Percentiles rank a stretch among this genome's conserved stretches.
These are phyloP conservation scores for Calophaca sinica DNA, from an alignment of 306 rosid genomes.

Conservation along the genomic window DNA sequence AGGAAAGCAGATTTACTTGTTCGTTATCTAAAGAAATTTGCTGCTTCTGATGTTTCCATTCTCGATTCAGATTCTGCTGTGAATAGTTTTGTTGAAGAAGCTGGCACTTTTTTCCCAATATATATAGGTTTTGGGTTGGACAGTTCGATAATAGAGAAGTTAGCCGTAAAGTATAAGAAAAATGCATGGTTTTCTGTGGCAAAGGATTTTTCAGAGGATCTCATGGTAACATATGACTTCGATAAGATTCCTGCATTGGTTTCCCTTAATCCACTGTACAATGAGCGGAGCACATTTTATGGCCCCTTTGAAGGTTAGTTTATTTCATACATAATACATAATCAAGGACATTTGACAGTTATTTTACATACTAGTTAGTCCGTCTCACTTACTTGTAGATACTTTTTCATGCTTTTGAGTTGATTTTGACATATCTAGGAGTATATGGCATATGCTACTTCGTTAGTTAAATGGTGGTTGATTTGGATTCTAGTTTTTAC, in stretches of 20 bases:
- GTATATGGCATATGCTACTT: constrained; percentile 28
- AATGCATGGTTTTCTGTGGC: constrained; percentile 98
- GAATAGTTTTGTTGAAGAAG: constrained; percentile 67
- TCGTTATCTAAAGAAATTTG: constrained; percentile 86
- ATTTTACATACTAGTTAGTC: constrained; percentile 12
- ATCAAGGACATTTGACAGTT: constrained; percentile 25
- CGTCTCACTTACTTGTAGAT: constrained; percentile 6
- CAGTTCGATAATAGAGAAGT: constrained; percentile 59
- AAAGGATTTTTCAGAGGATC: constrained; percentile 88
- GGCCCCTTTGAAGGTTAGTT: constrained; percentile 96
- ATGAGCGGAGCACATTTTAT: constrained; percentile 78
- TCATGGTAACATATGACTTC: constrained; percentile 78
- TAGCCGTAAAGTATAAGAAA: constrained; percentile 76
- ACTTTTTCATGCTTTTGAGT: constrained; percentile 6
- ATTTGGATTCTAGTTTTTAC: background rate
- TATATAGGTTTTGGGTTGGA: constrained; percentile 88
- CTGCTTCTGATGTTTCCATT: constrained; percentile 82
- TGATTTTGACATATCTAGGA: constrained; percentile 22
- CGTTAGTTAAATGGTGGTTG: constrained; percentile 28
- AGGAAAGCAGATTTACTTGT: constrained; percentile 87
- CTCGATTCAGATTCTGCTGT: constrained; percentile 88
- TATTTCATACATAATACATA: constrained; percentile 3
- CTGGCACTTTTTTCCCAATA: constrained; percentile 78
- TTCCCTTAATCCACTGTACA: constrained; percentile 71
- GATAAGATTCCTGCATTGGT: constrained; percentile 93